A percentile compares a stretch with the other conserved stretches of the same genome.
These are phyloP conservation scores for Arabidopsis thaliana DNA, from an alignment of 345 rosid species.

Conservation along the genomic window TAIR10.1 NC_003074.8:3246501-3247000, in stretches of 20 bases:
- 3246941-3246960: conserved; percentile 6
- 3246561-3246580: background rate
- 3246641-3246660: conserved; percentile 20
- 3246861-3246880: conserved; percentile 48
- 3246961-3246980: conserved; percentile 40
- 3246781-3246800: conserved; percentile 38
- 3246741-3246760: conserved; percentile 19
- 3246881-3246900: conserved; percentile 45
- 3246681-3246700: conserved; percentile 39
- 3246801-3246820: conserved; percentile 46
- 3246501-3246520: conserved; percentile 63
- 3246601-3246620: background rate
- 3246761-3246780: conserved; percentile 32
- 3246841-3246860: conserved; percentile 31
- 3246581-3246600: background rate
- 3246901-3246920: conserved; percentile 31
- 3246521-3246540: conserved; percentile 43
- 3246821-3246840: conserved; percentile 29
- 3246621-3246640: conserved; percentile 18
- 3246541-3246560: conserved; percentile 28
- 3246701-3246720: conserved; percentile 42
- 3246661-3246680: conserved; percentile 47
- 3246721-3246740: conserved; percentile 5
- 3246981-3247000: conserved; percentile 36
- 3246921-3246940: conserved; percentile 6